A percentile compares a stretch with the other conserved stretches of the same genome.
phyloP scores from a whole-genome alignment of 2,329 filamentous ascomycete genomes.

The Ophiostoma populinum region DNA sequence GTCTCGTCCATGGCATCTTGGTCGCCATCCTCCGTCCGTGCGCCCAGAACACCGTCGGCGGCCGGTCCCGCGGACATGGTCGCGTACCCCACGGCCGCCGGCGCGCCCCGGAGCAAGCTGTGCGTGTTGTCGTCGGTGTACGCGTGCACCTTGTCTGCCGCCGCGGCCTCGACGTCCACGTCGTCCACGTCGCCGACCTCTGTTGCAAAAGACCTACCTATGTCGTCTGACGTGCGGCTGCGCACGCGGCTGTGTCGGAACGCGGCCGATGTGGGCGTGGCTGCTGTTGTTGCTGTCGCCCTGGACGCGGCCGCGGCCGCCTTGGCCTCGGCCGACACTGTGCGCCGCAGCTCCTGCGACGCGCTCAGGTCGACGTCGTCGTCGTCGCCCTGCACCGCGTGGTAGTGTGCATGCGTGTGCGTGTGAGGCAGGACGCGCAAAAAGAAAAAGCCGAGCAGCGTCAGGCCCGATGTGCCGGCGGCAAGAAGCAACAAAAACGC shows the following conservation, averaged over 20 bases:
- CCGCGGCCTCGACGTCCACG: not conserved
- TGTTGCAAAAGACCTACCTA: constrained; percentile 42
- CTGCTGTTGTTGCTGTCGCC: constrained; percentile 20
- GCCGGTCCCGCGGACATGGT: too few relatives aligned
- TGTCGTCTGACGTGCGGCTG: constrained; percentile 19
- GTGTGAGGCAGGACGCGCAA: constrained; percentile 52
- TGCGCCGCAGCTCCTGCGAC: constrained; percentile 24
- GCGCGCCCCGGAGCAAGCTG: not conserved
- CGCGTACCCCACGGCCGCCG: not conserved
- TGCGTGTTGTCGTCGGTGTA: not conserved
- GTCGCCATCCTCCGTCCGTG: constrained; percentile 16
- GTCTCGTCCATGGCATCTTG: constrained; percentile 45
- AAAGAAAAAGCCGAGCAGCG: constrained; percentile 68
- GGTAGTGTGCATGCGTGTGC: constrained; percentile 28
- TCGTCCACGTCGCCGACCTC: constrained; percentile 11
- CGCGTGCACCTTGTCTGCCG: not conserved
- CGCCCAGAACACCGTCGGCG: too few relatives aligned
- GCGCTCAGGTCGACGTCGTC: constrained; percentile 15
- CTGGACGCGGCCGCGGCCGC: constrained; percentile 5
- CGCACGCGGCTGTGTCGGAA: constrained; percentile 1
- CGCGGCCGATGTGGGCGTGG: too few relatives aligned
- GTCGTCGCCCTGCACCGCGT: constrained; percentile 28
- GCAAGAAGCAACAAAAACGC: constrained; percentile 67
- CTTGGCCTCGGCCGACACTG: constrained; percentile 26
- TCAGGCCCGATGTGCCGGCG: constrained; percentile 59